phyloP scores from a whole-genome alignment of 2,329 filamentous ascomycete species.

The Knufia petricola region DNA sequence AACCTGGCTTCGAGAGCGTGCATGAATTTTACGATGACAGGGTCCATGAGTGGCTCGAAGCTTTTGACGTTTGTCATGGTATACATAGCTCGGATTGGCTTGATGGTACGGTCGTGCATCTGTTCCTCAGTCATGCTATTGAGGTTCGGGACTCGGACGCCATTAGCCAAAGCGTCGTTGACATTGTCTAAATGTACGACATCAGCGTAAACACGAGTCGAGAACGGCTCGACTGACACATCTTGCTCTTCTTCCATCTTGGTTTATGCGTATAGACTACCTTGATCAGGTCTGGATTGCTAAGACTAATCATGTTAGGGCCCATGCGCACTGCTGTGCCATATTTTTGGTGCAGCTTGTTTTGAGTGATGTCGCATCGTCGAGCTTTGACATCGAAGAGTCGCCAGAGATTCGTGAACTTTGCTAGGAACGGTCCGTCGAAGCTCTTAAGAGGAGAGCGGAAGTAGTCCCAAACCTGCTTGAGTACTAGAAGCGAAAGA shows the following conservation, averaged over 20 bases:
- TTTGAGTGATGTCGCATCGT: conserved; percentile 25
- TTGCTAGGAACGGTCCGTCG: conserved; percentile 21
- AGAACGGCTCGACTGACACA: background rate
- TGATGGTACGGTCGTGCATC: conserved; percentile 29
- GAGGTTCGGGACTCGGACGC: conserved; percentile 14
- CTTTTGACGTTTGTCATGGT: conserved; percentile 24
- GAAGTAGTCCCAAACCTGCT: background rate
- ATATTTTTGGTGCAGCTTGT: conserved; percentile 31
- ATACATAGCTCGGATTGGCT: conserved; percentile 32
- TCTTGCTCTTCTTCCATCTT: conserved; percentile 16
- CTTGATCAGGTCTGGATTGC: conserved; percentile 31
- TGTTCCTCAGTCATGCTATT: conserved; percentile 30
- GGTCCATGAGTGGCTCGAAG: conserved; percentile 24
- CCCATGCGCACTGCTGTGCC: conserved; percentile 32
- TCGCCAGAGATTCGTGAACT: conserved; percentile 33
- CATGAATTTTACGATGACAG: conserved; percentile 27
- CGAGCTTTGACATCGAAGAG: conserved; percentile 24
- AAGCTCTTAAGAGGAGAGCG: background rate
- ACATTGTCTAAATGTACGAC: no score
- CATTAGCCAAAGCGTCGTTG: conserved; percentile 20
- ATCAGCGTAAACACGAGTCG: no score
- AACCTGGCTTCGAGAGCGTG: conserved; percentile 28
- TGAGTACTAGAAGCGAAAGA: background rate
- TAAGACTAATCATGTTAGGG: conserved; percentile 32
- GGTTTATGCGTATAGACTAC: conserved; percentile 30